These are phyloP conservation scores for Talaromyces sp. DNA, from an alignment of 2,329 filamentous ascomycete genomes.

Conservation along the genomic window DNA sequence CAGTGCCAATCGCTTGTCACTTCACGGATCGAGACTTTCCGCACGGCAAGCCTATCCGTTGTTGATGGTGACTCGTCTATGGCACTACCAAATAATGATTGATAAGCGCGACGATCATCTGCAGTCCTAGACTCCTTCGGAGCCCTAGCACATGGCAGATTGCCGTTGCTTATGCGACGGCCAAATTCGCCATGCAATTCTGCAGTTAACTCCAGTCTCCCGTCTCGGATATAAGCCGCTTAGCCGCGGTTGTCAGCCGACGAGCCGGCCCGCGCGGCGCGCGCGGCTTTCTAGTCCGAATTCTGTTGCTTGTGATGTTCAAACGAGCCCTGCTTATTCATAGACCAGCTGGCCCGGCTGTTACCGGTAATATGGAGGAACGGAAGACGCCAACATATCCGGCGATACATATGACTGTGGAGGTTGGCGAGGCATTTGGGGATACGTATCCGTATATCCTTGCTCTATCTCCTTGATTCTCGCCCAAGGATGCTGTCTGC, in stretches of 20 bases:
- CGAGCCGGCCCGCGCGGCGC: background rate
- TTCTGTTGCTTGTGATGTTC: background rate
- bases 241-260: background rate
- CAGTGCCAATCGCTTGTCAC: too few relatives aligned
- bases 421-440: background rate
- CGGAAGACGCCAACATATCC: background rate
- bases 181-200: too few relatives aligned
- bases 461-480: slow-evolving; percentile 2
- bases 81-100: background rate
- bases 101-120: background rate
- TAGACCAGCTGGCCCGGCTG: background rate
- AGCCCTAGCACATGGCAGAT: background rate
- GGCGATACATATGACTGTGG: background rate
- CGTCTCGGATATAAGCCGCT: background rate
- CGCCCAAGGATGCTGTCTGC: background rate
- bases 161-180: too few relatives aligned
- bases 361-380: background rate
- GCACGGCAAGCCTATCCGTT: background rate
- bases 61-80: background rate
- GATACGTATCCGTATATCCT: background rate
- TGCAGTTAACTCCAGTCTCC: background rate
- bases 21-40: background rate
- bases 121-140: too few relatives aligned
- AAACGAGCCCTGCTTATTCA: background rate
- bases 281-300: background rate